Evolutionary conservation across 2,329 filamentous ascomycete species (phyloP).

Genomic region (Ophiostoma quercus): DNA sequence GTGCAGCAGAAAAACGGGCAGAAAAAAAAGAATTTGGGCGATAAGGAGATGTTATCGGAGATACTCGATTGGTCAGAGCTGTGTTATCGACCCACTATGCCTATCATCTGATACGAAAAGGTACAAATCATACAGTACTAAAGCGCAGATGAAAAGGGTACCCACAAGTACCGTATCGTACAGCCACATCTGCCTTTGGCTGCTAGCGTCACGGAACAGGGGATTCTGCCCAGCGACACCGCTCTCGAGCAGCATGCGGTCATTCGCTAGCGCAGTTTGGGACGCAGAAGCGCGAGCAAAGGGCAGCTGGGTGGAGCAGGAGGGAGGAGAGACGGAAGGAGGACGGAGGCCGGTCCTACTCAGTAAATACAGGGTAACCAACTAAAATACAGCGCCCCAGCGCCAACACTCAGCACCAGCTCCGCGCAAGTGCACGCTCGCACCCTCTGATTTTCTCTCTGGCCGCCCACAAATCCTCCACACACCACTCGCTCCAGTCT

Average conservation of each 20-base stretch:
- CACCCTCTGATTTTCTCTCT: slow-evolving; percentile 24
- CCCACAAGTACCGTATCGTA: neutral
- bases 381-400: slow-evolving; percentile 1
- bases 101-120: neutral
- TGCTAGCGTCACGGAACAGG: neutral
- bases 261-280: slow-evolving; percentile 23
- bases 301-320: slow-evolving; percentile 2
- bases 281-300: neutral
- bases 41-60: slow-evolving; percentile 20
- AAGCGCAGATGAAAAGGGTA: neutral
- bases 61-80: neutral
- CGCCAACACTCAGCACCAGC: neutral
- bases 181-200: neutral
- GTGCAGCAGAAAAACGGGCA: slow-evolving; percentile 14
- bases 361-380: neutral
- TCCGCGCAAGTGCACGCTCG: slow-evolving; percentile 26
- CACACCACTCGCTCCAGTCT: slow-evolving; percentile 17
- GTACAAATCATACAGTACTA: neutral
- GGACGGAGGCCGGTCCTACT: neutral
- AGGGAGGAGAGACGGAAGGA: slow-evolving; percentile 11
- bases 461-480: slow-evolving; percentile 7
- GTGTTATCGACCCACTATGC: neutral
- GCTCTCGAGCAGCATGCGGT: slow-evolving; percentile 19
- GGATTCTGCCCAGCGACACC: slow-evolving; percentile 20
- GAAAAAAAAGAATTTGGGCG: slow-evolving; percentile 21